Base-by-base conservation (phyloP, 2,329 filamentous ascomycete species). In the Westerdykella aurantiaca region DNA sequence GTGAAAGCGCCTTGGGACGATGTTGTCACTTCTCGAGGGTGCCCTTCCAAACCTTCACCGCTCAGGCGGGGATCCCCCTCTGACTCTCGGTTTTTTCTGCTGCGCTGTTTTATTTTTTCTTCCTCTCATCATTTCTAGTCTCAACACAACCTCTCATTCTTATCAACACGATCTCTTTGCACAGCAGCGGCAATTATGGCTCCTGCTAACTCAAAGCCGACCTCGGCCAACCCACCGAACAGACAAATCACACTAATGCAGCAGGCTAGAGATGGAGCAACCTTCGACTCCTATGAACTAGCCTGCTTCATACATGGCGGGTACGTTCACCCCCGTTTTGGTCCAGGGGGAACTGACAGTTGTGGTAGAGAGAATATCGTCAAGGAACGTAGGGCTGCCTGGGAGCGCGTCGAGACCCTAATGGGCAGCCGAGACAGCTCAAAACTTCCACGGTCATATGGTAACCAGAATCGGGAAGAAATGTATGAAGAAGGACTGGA, bases 361-460 rank as follows among this genome's bases (percentile, higher is more conserved):
- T n/a, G n/a, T 21, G 29, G 14, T 14, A 53, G 52, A 22, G 38
- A 42, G n/a, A 31, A 44, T n/a, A 39, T 38, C 4, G 51, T 47
- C 4, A 16, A 37, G 13, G 23, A 48, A 14, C 51, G 53, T n/a
- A 39, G 50, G n/a, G 43, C 41, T 18, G 51, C 53, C 10, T 56
- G 51, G 17, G 39, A 48, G 10, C 46, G 53, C 12, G 48, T 56
- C 5, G 53, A 55, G 34, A 48, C 23, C n/a, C 22, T 42, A 23
- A 31, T 49, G 3, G 51, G 42, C 2, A 48, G 41, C 3, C 34
- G 38, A 22, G 51, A 61, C 22, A 56, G 42, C 10, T 48, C 50
- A 10, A 50, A 51, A 38, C 50, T 63, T 6, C 56, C 57, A 3
- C 38, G 31, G 12, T 51, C 37, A n/a, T 63, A 63, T 47, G 49